A percentile compares a stretch with the other conserved stretches of the same genome.
Evolutionary conservation across 768 basidiomycete genomes (phyloP).

Genomic region (Lactarius hatsudake): DNA sequence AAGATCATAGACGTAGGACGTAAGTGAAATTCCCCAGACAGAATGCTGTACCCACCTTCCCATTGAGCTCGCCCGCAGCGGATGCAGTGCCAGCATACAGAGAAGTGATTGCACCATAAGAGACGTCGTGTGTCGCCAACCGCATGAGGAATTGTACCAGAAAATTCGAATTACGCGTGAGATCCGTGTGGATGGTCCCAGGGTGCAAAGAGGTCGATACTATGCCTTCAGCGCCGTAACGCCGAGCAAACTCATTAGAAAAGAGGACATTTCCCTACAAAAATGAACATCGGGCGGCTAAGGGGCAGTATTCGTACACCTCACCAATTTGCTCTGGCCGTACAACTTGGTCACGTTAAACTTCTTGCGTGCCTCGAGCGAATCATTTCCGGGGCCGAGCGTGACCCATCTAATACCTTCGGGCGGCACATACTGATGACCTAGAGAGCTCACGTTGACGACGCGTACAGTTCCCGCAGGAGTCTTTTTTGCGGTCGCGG

Average conservation of each 20-base stretch:
- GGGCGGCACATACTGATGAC: conserved; percentile 30
- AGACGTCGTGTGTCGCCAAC: background rate
- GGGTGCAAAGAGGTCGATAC: conserved; percentile 43
- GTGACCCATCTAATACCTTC: conserved; percentile 29
- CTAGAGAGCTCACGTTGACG: conserved; percentile 30
- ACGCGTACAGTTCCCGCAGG: conserved; percentile 34
- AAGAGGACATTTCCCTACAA: conserved; percentile 45
- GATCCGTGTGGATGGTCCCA: conserved; percentile 24
- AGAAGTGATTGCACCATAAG: conserved; percentile 22
- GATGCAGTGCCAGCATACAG: conserved; percentile 25
- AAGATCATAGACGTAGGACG: too few relatives aligned
- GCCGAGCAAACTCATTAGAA: conserved; percentile 41
- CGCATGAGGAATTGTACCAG: background rate
- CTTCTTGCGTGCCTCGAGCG: conserved; percentile 13
- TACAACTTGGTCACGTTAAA: conserved; percentile 18
- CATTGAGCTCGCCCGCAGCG: conserved; percentile 15
- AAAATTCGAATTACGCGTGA: conserved; percentile 2
- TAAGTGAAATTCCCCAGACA: background rate
- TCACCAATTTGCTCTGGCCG: conserved; percentile 27
- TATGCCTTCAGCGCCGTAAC: conserved; percentile 46
- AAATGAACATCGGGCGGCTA: background rate
- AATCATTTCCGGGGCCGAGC: conserved; percentile 5
- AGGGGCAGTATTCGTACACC: background rate
- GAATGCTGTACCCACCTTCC: conserved; percentile 17
- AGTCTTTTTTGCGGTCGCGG: conserved; percentile 32